Evolutionary conservation across 2,329 filamentous ascomycete species (phyloP).

Genomic region (Colletotrichum sp.): DNA sequence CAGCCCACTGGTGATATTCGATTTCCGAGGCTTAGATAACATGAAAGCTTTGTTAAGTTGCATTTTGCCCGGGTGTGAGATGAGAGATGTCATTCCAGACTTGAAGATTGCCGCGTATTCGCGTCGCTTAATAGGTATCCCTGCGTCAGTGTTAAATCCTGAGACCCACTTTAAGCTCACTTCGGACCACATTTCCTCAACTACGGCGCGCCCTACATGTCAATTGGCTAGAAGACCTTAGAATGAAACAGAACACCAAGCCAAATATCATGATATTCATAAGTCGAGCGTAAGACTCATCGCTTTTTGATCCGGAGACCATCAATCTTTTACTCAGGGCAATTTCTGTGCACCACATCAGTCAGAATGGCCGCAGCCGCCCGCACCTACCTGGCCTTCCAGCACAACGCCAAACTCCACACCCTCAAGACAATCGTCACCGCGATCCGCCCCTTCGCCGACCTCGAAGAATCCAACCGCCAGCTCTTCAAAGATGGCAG

Average conservation of each 20-base stretch:
- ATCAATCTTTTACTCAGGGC: background rate
- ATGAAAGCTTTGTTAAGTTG: no score
- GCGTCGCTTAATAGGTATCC: background rate
- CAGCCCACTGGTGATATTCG: no score
- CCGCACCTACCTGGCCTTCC: slow-evolving; percentile 49
- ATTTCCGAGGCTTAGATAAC: no score
- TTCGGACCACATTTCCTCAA: background rate
- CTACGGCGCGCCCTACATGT: background rate
- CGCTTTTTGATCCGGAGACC: accelerated
- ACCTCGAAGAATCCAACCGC: slow-evolving; percentile 55
- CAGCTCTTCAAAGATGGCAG: slow-evolving; percentile 62
- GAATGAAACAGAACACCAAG: background rate
- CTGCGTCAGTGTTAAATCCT: background rate
- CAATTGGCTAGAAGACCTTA: background rate
- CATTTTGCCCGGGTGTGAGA: no score
- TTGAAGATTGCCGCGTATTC: background rate
- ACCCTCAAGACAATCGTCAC: slow-evolving; percentile 48
- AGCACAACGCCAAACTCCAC: slow-evolving; percentile 47
- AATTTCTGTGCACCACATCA: background rate
- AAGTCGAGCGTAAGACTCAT: background rate
- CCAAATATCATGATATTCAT: background rate
- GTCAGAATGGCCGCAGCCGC: slow-evolving; percentile 21
- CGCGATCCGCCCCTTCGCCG: slow-evolving; percentile 52
- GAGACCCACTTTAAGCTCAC: background rate
- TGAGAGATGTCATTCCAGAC: no score